Evolutionary conservation across 225 moss, liverwort and hornwort genomes (phyloP).

Genomic region (Bryum argenteum): DNA sequence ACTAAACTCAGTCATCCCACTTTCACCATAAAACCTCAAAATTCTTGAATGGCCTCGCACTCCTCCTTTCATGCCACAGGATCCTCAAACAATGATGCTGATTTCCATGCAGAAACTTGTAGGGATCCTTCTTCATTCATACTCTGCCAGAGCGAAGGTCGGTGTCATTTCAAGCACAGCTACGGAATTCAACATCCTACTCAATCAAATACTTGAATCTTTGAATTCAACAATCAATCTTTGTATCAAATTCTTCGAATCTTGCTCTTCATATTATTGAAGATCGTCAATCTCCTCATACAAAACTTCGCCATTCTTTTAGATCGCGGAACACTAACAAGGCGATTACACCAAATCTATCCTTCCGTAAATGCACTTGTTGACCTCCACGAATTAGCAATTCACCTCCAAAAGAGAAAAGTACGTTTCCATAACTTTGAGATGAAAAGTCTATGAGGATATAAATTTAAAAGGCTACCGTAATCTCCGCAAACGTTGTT

Average conservation of each 20-base stretch:
- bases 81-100: background rate
- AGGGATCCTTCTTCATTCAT: background rate
- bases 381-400: background rate
- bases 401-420: background rate
- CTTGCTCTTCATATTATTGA: background rate
- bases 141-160: conserved; percentile 35
- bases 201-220: background rate
- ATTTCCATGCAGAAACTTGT: background rate
- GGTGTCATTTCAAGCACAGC: background rate
- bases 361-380: background rate
- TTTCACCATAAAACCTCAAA: background rate
- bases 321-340: background rate
- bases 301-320: background rate
- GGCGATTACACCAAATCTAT: background rate
- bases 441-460: background rate
- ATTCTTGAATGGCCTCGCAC: background rate
- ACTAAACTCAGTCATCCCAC: background rate
- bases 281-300: background rate
- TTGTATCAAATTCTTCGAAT: background rate
- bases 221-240: too few species aligned
- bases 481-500: background rate
- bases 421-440: background rate
- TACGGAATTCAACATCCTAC: background rate
- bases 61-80: background rate
- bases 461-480: background rate